Evolutionary conservation across 768 basidiomycete species (phyloP), one percentile per base, ranked within the genome.

Genomic region (Tephrocybe rancida): DNA sequence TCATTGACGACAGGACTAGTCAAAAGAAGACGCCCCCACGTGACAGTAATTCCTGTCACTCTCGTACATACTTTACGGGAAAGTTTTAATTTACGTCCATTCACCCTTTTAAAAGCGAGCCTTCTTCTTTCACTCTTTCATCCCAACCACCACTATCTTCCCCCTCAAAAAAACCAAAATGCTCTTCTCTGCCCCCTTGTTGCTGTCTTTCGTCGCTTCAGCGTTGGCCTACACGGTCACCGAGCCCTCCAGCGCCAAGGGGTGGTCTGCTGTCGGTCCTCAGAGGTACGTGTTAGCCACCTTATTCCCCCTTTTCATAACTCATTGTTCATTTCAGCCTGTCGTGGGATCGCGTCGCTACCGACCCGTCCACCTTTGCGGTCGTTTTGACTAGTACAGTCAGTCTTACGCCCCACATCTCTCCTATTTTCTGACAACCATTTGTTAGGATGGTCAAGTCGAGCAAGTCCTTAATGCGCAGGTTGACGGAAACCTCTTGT

Each of bases 301-400:
- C n/a, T 10, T 19, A 26, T 13, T 24, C 21, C 35, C 16, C 16
- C 16, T 37, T 8, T 37, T 47, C 9, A 44, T 38, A 47, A 47
- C 48, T 45, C 29, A 52, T 24, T n/a, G 16, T 26, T n/a, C 53
- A 22, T 41, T 58, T 68, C 60, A 75, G 71, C 14, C 70, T 92
- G 50, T 53, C 71, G 5, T 95, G 92, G 92, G 44, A 67, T 1
- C 77, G 78, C 5, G 91, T 92, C 54, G 54, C 57, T 48, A 89
- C 87, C 8, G 93, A 95, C 64, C 70, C 79, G 0, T 22, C 52
- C 47, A 90, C 81, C 70, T 92, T 94, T 68, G 81, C 88, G 13
- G 77, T 80, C 44, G 72, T 91, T 45, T 77, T 95, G 43, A 78
- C 75, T 56, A 89, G 90, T 71, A 67, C 76, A 64, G 90, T 85